Conservation (phyloP, 371 early-diverging fungal genomes). For the Syncephalastrum racemosum region DNA sequence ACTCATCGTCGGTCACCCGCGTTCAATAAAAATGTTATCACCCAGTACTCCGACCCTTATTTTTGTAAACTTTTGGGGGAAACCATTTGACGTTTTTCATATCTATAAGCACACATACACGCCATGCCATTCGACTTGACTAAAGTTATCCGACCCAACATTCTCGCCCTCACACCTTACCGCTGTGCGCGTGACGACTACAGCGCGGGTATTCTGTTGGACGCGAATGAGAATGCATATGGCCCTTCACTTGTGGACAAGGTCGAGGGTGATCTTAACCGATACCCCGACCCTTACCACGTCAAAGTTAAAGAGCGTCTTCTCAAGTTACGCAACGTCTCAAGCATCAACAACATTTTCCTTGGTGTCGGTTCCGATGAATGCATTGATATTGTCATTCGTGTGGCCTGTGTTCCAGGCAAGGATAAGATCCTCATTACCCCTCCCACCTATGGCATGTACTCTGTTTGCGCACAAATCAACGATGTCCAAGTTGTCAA, state of each 20-base stretch:
- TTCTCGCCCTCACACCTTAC: slow-evolving; percentile 88
- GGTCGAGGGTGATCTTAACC: slow-evolving; percentile 65
- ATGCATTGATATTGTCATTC: slow-evolving; percentile 87
- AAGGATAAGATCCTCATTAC: slow-evolving; percentile 91
- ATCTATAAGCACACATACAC: not conserved
- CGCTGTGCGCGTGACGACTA: slow-evolving; percentile 98
- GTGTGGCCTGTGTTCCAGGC: slow-evolving; percentile 90
- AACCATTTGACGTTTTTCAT: too few species aligned
- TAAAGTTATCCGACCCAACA: slow-evolving; percentile 90
- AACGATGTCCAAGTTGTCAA: slow-evolving; percentile 91
- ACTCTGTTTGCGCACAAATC: slow-evolving; percentile 88
- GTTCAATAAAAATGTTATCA: too few species aligned
- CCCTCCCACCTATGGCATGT: slow-evolving; percentile 99
- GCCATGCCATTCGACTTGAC: slow-evolving; percentile 65
- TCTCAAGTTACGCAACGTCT: slow-evolving; percentile 65
- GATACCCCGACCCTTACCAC: slow-evolving; percentile 97
- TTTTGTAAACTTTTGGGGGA: too few species aligned
- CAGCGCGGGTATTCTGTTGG: slow-evolving; percentile 86
- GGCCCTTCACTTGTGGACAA: slow-evolving; percentile 65
- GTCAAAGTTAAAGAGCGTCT: slow-evolving; percentile 75
- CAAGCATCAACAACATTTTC: slow-evolving; percentile 74
- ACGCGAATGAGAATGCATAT: slow-evolving; percentile 97
- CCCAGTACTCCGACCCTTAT: too few species aligned
- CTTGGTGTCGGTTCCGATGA: slow-evolving; percentile 97
- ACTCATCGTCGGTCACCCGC: too few species aligned